Evolutionary conservation across 495 filamentous ascomycete species (phyloP), one percentile per base, ranked within the genome.

Genomic region (Penicillium goetzii): DNA sequence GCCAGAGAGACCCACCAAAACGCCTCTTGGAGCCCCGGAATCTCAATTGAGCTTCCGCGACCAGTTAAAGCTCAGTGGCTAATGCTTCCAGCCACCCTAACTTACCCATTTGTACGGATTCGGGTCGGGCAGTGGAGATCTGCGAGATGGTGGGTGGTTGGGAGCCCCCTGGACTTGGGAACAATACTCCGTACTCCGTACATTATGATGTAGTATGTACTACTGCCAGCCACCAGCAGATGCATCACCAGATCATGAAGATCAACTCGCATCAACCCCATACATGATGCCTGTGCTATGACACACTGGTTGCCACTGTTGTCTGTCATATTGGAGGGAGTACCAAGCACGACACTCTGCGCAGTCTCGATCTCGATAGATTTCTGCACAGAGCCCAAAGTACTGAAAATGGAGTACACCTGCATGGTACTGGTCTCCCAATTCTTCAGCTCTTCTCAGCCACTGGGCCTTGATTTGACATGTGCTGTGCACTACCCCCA

Each of bases 41-140:
- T 60, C 58, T 51, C 56, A 12, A 36, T 38, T 25, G 38, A 26
- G 17, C 32, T 70, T 72, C 68, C 70, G 70, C 70, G 47, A 21
- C 65, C 65, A 70, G 55, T 71, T 28, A 43, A 33, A 28, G 21
- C 2, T n/a, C 51, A 62, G 59, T 47, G 65, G 58, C 36, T 65
- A 26, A 52, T 60, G 56, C 60, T 59, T 64, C 70, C 70, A 51
- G 36, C 52, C 58, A 53, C 6, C 26, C 30, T 53, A 33, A 30
- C 14, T 32, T 52, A 14, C 2, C 50, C 14, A 33, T 9, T 12
- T 53, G 49, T 9, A 53, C 59, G 19, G 43, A 63, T 57, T 61
- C 61, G 52, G 54, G 60, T 56, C 62, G 53, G 58, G 54, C 43
- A 51, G 68, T 65, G 63, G 66, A 68, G 66, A 58, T 54, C 52